Evolutionary conservation across 176 grass and related monocot species (phyloP).

Genomic region (Puccinellia tenuiflora): DNA sequence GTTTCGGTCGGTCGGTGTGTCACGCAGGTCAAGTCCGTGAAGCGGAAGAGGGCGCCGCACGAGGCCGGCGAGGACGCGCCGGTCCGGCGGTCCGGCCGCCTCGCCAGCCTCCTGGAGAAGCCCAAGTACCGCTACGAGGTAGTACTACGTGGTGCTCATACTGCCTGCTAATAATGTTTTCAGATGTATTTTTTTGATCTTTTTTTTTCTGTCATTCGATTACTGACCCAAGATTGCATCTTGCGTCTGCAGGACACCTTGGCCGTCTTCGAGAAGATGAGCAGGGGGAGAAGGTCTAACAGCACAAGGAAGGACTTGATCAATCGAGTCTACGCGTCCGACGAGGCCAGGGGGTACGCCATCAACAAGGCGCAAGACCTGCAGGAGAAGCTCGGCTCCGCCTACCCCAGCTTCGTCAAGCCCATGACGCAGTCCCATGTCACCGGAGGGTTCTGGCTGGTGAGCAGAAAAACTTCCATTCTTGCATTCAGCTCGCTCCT

Average conservation of each 20-base stretch:
- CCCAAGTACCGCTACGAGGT: too few relatives aligned
- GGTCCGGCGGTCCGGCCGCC: too few relatives aligned
- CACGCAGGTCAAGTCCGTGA: too few relatives aligned
- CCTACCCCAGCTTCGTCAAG: slow-evolving; percentile 49
- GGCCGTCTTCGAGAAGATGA: neutral
- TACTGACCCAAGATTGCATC: neutral
- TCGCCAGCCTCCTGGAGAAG: too few relatives aligned
- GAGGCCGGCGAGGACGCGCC: too few relatives aligned
- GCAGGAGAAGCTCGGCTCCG: slow-evolving; percentile 32
- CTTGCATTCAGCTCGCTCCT: neutral
- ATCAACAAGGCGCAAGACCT: slow-evolving; percentile 44
- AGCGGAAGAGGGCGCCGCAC: too few relatives aligned
- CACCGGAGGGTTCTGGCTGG: slow-evolving; percentile 89
- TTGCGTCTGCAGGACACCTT: slow-evolving; percentile 4
- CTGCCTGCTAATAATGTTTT: neutral
- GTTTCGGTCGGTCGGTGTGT: too few relatives aligned
- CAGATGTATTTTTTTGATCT: too few relatives aligned
- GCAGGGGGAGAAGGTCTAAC: neutral
- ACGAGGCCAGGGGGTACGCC: slow-evolving; percentile 50
- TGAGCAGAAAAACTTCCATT: slow-evolving; percentile 16
- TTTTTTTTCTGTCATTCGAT: too few relatives aligned
- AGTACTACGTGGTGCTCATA: too few relatives aligned
- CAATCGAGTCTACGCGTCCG: slow-evolving; percentile 58
- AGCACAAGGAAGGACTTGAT: slow-evolving; percentile 34
- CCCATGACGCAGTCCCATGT: too few relatives aligned